Evolutionary conservation across 1,284 basidiomycete genomes (phyloP).

Genomic region (Cryptococcus floricola): DNA sequence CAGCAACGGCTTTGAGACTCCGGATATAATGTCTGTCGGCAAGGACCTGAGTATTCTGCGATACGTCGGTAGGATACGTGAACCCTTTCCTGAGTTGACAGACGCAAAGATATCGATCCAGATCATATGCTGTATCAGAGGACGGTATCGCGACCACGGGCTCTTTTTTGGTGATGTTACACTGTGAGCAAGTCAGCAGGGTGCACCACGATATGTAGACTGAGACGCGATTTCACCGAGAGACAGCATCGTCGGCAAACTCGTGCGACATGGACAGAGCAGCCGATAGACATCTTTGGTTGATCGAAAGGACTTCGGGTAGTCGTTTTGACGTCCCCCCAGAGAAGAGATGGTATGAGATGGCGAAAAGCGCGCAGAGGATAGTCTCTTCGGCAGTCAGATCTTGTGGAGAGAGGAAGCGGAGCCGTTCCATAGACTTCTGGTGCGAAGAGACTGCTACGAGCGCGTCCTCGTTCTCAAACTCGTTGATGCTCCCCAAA

Average conservation of each 20-base stretch:
- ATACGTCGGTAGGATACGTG: constrained; percentile 59
- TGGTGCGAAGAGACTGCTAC: constrained; percentile 11
- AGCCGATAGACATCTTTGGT: constrained; percentile 16
- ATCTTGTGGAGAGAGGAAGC: constrained; percentile 13
- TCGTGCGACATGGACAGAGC: constrained; percentile 16
- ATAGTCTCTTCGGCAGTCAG: constrained; percentile 20
- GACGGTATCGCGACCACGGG: constrained; percentile 15
- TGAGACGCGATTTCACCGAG: not conserved
- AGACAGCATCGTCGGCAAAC: not conserved
- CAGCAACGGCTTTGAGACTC: constrained; percentile 39
- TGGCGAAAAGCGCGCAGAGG: constrained; percentile 20
- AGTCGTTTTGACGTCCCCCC: constrained; percentile 22
- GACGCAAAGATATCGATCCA: constrained; percentile 80
- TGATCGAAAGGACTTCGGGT: constrained; percentile 15
- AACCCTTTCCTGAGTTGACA: constrained; percentile 59
- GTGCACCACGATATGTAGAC: no score
- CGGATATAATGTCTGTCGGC: constrained; percentile 16
- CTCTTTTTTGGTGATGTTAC: not conserved
- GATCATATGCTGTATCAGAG: constrained; percentile 67
- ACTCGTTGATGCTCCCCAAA: not conserved
- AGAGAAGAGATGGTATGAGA: constrained; percentile 27
- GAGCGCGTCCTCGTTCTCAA: constrained; percentile 13
- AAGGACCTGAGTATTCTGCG: constrained; percentile 54
- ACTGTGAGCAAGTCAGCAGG: not conserved
- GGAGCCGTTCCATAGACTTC: constrained; percentile 12